These are phyloP conservation scores for Penicillium herquei DNA, from an alignment of 495 filamentous ascomycete genomes.

Conservation along the genomic window DNA sequence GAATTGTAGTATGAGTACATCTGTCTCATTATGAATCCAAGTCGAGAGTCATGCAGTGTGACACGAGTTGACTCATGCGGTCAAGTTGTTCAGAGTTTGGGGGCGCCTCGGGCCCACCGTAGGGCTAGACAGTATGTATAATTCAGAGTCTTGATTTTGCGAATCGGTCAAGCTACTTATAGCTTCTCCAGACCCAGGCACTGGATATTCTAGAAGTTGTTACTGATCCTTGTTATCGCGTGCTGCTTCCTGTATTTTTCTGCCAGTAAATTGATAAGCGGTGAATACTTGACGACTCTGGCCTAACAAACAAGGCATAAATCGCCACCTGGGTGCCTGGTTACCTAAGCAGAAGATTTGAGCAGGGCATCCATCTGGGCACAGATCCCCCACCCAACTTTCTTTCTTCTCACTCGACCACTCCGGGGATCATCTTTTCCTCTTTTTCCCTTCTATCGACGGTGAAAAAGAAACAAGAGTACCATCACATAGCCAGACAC, in stretches of 20 bases:
- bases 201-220: not conserved
- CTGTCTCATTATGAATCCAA: conserved; percentile 16
- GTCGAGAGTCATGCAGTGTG: not conserved
- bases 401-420: conserved; percentile 18
- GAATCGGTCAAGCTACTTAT: too few species aligned
- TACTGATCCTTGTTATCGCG: not conserved
- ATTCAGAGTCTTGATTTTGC: not conserved
- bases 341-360: conserved; percentile 31
- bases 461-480: conserved; percentile 9
- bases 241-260: conserved; percentile 3
- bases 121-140: not conserved
- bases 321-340: conserved; percentile 31
- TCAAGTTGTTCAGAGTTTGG: not conserved
- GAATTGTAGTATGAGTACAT: conserved; percentile 8
- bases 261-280: conserved; percentile 1
- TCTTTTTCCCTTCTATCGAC: conserved; percentile 8
- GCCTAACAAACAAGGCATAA: conserved; percentile 4
- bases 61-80: not conserved
- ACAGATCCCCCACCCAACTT: conserved; percentile 20
- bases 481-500: conserved; percentile 21
- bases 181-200: not conserved
- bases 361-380: conserved; percentile 2
- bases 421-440: conserved; percentile 15
- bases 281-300: not conserved
- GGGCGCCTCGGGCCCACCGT: not conserved